Percentiles rank a stretch among this genome's conserved stretches.
Evolutionary conservation across 2,329 filamentous ascomycete genomes (phyloP).

Genomic region (Sphaerulina vaccinii): DNA sequence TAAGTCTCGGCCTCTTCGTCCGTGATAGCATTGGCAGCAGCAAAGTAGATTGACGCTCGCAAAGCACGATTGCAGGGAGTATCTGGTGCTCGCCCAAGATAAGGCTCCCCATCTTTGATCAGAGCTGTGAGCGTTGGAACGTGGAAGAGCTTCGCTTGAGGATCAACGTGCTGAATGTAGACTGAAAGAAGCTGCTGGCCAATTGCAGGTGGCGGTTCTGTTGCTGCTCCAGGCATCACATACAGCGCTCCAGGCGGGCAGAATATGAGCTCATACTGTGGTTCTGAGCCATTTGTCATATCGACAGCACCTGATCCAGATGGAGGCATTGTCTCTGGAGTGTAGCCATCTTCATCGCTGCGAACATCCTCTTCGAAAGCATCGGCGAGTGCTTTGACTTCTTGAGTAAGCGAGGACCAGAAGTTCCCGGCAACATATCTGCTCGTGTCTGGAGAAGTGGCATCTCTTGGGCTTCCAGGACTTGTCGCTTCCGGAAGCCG

Average conservation of each 20-base stretch:
- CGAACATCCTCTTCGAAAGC: conserved; percentile 32
- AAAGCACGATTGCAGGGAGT: conserved; percentile 30
- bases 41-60: conserved; percentile 34
- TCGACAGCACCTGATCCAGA: conserved; percentile 15
- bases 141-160: conserved; percentile 34
- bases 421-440: conserved; percentile 36
- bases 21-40: conserved; percentile 33
- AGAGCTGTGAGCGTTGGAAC: conserved; percentile 28
- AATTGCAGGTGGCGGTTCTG: conserved; percentile 26
- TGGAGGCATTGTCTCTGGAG: conserved; percentile 23
- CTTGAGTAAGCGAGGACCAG: conserved; percentile 34
- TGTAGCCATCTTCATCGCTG: conserved; percentile 22
- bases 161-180: conserved; percentile 33
- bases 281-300: conserved; percentile 5
- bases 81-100: conserved; percentile 28
- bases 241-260: conserved; percentile 34
- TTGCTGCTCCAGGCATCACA: conserved; percentile 34
- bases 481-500: background rate
- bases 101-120: conserved; percentile 27
- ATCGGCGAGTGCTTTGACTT: conserved; percentile 36
- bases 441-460: conserved; percentile 21
- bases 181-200: conserved; percentile 24
- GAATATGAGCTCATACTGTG: conserved; percentile 34
- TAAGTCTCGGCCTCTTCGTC: conserved; percentile 31
- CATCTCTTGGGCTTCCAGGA: conserved; percentile 14